These are phyloP conservation scores for Pecoramyces ruminantium DNA, from an alignment of 192 early-diverging fungal species.

Conservation along the genomic window DNA sequence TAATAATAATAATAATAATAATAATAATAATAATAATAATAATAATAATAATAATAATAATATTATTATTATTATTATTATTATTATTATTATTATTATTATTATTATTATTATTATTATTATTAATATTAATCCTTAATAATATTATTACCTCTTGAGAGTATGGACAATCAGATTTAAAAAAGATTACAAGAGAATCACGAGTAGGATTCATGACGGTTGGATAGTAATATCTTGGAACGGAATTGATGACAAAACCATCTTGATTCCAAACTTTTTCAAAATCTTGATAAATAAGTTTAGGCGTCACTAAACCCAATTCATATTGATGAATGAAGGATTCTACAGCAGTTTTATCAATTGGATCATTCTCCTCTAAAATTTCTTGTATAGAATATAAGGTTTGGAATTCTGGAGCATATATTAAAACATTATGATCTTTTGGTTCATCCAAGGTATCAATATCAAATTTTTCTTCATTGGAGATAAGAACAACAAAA, in stretches of 20 bases:
- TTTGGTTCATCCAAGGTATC: not conserved
- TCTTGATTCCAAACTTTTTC: not conserved
- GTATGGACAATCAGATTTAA: not conserved
- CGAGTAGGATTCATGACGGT: not conserved
- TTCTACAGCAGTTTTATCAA: not conserved
- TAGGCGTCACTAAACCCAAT: not conserved
- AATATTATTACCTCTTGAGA: not conserved
- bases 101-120: too few relatives aligned
- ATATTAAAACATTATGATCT: not conserved
- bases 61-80: too few relatives aligned
- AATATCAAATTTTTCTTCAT: not conserved
- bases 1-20: too few relatives aligned
- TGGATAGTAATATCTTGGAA: not conserved
- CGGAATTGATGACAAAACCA: not conserved
- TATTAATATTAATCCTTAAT: too few relatives aligned
- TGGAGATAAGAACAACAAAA: not conserved
- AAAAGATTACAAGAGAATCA: not conserved
- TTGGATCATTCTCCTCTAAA: not conserved
- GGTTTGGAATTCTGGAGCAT: not conserved
- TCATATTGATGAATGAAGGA: not conserved
- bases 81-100: too few relatives aligned
- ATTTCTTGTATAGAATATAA: not conserved
- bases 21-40: too few relatives aligned
- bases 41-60: too few relatives aligned
- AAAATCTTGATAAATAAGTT: not conserved